phyloP scores from a whole-genome alignment of 345 rosid genomes.

The Hirschfeldia incana region DNA sequence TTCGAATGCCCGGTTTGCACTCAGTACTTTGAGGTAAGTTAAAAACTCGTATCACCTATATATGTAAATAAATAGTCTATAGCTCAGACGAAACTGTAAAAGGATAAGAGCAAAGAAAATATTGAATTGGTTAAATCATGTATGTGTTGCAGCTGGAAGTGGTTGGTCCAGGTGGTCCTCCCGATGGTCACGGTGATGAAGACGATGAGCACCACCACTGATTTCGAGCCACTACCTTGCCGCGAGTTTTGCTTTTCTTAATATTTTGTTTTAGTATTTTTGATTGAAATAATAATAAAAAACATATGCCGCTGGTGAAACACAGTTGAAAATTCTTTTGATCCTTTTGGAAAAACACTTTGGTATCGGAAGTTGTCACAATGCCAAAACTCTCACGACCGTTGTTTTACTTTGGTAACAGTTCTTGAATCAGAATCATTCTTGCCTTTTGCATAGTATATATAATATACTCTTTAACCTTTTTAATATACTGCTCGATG shows the following conservation, averaged over 20 bases:
- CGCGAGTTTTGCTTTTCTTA: constrained; percentile 14
- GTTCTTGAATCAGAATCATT: constrained; percentile 34
- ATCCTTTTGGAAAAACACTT: constrained; percentile 16
- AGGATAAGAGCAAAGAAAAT: not conserved
- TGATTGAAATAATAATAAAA: constrained; percentile 15
- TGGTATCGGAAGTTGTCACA: constrained; percentile 19
- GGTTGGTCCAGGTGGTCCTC: constrained; percentile 89
- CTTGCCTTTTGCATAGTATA: constrained; percentile 20
- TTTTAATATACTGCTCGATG: constrained; percentile 6
- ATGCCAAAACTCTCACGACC: constrained; percentile 29
- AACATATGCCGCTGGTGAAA: constrained; percentile 11
- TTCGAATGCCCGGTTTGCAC: constrained; percentile 82
- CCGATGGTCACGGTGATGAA: constrained; percentile 72
- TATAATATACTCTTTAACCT: not conserved
- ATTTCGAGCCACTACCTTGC: constrained; percentile 12
- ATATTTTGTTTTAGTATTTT: not conserved
- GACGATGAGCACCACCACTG: constrained; percentile 43
- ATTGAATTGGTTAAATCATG: not conserved
- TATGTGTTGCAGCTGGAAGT: constrained; percentile 65
- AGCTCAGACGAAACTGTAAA: not conserved
- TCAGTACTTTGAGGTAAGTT: constrained; percentile 76
- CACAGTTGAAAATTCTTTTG: constrained; percentile 24
- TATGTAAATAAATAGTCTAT: not conserved
- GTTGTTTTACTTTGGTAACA: constrained; percentile 27
- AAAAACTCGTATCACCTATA: not conserved